Evolutionary conservation across 352 stramenopile genomes (phyloP).

Genomic region (Peronospora destructor): DNA sequence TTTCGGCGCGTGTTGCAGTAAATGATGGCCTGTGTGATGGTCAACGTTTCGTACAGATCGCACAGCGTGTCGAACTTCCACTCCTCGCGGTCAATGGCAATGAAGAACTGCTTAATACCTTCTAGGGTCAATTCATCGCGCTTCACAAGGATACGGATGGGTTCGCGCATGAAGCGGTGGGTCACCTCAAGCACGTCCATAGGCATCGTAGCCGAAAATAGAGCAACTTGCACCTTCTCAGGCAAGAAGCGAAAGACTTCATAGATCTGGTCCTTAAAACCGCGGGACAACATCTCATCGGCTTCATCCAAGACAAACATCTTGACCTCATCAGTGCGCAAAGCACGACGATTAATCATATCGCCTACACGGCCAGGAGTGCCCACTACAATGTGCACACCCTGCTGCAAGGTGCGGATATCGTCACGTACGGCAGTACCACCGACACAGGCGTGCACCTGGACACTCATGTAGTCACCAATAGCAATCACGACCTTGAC

Average conservation of each 20-base stretch:
- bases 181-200: constrained; percentile 98
- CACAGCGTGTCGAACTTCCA: constrained; percentile 99
- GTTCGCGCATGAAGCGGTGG: constrained; percentile 97
- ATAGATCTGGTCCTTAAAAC: constrained; percentile 99
- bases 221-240: constrained; percentile 94
- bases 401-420: constrained; percentile 95
- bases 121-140: constrained; percentile 99
- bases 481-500: constrained; percentile 96
- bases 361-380: constrained; percentile 98
- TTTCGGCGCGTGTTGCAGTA: constrained; percentile 99
- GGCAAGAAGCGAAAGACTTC: constrained; percentile 99
- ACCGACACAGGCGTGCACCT: constrained; percentile 97
- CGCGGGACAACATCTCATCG: constrained; percentile 99
- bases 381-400: constrained; percentile 97
- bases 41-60: constrained; percentile 99
- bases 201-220: constrained; percentile 99
- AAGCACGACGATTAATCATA: constrained; percentile 97
- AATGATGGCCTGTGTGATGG: constrained; percentile 99
- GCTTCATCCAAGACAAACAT: constrained; percentile 99
- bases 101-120: constrained; percentile 99
- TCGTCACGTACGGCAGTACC: constrained; percentile 97
- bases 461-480: constrained; percentile 94
- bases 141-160: constrained; percentile 99
- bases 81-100: constrained; percentile 97
- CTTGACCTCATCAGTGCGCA: constrained; percentile 92